These are phyloP conservation scores for Mycena venus DNA, from an alignment of 768 basidiomycete genomes.

Conservation along the genomic window DNA sequence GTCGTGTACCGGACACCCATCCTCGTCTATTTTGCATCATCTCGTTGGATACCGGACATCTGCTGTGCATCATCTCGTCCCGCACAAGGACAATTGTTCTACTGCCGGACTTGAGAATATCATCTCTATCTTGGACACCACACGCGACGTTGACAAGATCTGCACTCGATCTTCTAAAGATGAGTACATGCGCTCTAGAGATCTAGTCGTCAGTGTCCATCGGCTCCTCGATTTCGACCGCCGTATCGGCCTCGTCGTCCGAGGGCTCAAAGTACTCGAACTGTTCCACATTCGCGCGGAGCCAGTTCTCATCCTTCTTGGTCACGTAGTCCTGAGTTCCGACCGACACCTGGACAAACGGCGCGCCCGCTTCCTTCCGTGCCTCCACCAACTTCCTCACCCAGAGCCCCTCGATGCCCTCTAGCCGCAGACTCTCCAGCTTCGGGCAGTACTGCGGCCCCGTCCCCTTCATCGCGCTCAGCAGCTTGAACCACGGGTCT, in stretches of 20 bases:
- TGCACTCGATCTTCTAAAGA: too few relatives aligned
- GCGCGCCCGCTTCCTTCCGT: constrained; percentile 56
- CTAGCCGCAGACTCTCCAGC: constrained; percentile 62
- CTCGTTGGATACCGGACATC: too few relatives aligned
- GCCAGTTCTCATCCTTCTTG: constrained; percentile 62
- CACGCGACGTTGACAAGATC: too few relatives aligned
- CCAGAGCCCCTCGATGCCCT: constrained; percentile 54
- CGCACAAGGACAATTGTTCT: too few relatives aligned
- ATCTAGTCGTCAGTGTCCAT: constrained; percentile 42
- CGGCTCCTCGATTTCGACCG: constrained; percentile 43
- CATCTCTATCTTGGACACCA: neutral
- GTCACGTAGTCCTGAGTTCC: constrained; percentile 59
- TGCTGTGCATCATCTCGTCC: too few relatives aligned
- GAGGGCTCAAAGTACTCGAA: constrained; percentile 73
- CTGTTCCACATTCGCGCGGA: constrained; percentile 61
- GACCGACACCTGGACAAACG: constrained; percentile 63
- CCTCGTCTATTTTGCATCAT: too few relatives aligned
- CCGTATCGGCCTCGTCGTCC: constrained; percentile 52
- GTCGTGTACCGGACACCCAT: too few relatives aligned
- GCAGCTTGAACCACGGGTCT: constrained; percentile 37
- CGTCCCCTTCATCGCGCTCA: constrained; percentile 42
- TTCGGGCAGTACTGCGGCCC: constrained; percentile 61
- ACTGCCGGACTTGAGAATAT: neutral
- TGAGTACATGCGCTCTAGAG: too few relatives aligned
- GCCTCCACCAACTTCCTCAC: constrained; percentile 61